phyloP scores from a whole-genome alignment of 345 rosid genomes.

The Pugionium dolabratum region DNA sequence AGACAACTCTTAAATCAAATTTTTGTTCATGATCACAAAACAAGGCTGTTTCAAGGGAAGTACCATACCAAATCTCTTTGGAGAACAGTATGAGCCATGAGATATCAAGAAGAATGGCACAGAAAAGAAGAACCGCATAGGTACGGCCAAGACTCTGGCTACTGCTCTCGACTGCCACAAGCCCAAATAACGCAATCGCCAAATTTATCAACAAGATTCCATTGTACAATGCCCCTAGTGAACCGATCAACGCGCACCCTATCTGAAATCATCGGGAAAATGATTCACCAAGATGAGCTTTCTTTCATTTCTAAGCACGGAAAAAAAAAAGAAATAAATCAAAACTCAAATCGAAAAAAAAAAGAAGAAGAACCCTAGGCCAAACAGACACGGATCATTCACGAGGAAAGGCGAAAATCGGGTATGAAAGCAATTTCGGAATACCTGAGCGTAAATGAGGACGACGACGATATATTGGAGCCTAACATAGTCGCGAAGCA shows the following conservation, averaged over 20 bases:
- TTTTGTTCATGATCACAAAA: neutral
- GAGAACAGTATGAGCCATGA: slow-evolving; percentile 66
- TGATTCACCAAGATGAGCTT: neutral
- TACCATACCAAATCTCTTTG: slow-evolving; percentile 57
- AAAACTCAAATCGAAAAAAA: neutral
- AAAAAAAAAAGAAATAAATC: no score
- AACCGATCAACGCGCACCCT: slow-evolving; percentile 78
- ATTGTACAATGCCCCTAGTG: slow-evolving; percentile 78
- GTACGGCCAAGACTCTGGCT: slow-evolving; percentile 73
- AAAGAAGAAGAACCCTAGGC: slow-evolving; percentile 29
- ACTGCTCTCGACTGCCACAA: slow-evolving; percentile 78
- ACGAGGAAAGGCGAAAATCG: neutral
- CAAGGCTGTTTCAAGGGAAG: neutral
- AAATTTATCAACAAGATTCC: slow-evolving; percentile 70
- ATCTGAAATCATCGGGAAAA: slow-evolving; percentile 43
- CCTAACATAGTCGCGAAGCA: slow-evolving; percentile 71
- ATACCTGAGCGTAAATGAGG: slow-evolving; percentile 81
- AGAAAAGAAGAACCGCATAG: slow-evolving; percentile 75
- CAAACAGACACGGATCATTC: slow-evolving; percentile 9
- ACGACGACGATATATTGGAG: slow-evolving; percentile 68
- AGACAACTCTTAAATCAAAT: neutral
- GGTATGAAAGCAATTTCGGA: neutral
- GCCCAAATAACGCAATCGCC: slow-evolving; percentile 71
- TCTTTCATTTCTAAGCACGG: neutral
- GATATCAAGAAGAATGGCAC: slow-evolving; percentile 61